Percentiles rank a stretch among this genome's conserved stretches.
phyloP scores from a whole-genome alignment of 257 asterid species.

The Hygrophila difformis region DNA sequence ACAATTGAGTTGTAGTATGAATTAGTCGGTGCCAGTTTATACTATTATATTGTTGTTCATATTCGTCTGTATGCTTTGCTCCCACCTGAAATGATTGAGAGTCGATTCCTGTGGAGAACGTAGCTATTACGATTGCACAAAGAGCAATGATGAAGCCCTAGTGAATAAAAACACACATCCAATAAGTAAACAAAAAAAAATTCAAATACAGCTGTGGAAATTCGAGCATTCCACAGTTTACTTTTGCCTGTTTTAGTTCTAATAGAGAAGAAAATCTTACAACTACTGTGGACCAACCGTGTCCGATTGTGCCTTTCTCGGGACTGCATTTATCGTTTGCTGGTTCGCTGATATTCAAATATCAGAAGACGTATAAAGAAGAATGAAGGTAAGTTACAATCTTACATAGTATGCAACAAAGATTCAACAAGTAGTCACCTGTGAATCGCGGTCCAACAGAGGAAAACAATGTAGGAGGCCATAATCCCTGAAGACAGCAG shows the following conservation, averaged over 20 bases:
- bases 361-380: not conserved
- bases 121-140: slow-evolving; percentile 78
- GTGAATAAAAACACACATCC: slow-evolving; percentile 5
- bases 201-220: not conserved
- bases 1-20: too few relatives aligned
- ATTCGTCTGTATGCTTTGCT: not conserved
- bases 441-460: slow-evolving; percentile 91
- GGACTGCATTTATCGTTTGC: slow-evolving; percentile 73
- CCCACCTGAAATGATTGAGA: slow-evolving; percentile 83
- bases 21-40: too few relatives aligned
- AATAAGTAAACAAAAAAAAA: slow-evolving; percentile 1
- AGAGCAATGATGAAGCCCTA: slow-evolving; percentile 81
- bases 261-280: slow-evolving; percentile 35
- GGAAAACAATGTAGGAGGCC: slow-evolving; percentile 91
- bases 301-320: slow-evolving; percentile 38
- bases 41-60: too few relatives aligned
- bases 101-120: slow-evolving; percentile 92
- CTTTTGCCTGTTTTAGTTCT: too few relatives aligned
- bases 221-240: too few relatives aligned
- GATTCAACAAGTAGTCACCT: slow-evolving; percentile 29
- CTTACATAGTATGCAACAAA: not conserved
- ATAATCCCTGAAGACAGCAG: slow-evolving; percentile 86
- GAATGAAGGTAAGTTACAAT: not conserved
- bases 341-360: slow-evolving; percentile 61
- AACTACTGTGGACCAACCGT: slow-evolving; percentile 62